A percentile compares a stretch with the other conserved stretches of the same genome.
Evolutionary conservation across 306 rosid genomes (phyloP).

Genomic region (Acacia acuminata): DNA sequence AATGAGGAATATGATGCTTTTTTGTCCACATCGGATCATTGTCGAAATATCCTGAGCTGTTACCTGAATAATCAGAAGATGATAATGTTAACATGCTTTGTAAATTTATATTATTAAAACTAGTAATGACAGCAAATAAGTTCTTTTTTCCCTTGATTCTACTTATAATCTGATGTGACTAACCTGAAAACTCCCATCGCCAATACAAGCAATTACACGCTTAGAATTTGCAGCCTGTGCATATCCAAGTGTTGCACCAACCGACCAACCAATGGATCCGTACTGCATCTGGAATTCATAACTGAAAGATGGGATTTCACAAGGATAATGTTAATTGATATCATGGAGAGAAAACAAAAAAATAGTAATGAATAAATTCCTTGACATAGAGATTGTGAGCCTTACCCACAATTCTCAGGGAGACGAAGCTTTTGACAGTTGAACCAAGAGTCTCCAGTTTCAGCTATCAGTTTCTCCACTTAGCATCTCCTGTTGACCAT

Average conservation of each 20-base stretch:
- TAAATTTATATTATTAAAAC: background rate
- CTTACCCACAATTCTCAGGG: background rate
- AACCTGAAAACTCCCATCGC: conserved; percentile 76
- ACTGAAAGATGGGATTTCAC: conserved; percentile 42
- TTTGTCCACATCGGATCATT: conserved; percentile 61
- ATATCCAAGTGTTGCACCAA: conserved; percentile 68
- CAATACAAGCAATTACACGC: conserved; percentile 62
- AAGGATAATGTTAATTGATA: background rate
- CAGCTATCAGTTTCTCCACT: background rate
- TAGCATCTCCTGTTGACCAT: background rate
- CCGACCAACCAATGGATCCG: conserved; percentile 77
- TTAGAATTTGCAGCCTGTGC: conserved; percentile 60
- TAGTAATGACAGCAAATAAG: background rate
- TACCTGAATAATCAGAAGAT: conserved; percentile 29
- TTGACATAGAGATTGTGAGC: background rate
- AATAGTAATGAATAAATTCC: background rate
- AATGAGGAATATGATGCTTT: conserved; percentile 55
- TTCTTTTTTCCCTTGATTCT: background rate
- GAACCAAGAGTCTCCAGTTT: conserved; percentile 5
- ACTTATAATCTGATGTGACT: background rate
- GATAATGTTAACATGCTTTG: background rate
- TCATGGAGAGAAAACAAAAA: background rate
- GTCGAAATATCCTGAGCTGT: conserved; percentile 70
- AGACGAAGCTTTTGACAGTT: background rate
- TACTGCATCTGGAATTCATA: conserved; percentile 75